Base-by-base conservation (phyloP, 306 rosid genomes). In the Quercus aquifolioides region DNA sequence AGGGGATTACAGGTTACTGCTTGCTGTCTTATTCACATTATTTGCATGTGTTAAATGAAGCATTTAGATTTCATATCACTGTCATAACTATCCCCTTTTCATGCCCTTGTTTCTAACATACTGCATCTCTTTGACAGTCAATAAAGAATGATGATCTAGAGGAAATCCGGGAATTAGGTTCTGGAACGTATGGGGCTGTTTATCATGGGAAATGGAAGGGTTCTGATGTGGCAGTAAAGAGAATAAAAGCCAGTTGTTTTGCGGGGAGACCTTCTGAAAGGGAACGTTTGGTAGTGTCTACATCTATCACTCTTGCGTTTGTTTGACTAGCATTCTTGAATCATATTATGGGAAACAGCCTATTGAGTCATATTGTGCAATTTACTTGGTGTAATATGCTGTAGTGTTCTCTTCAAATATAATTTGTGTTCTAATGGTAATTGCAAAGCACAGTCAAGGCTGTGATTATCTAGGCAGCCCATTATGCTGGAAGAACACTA, bases 121-220 rank as follows among this genome's bases (percentile, higher is more conserved):
- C 5, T 71, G 68, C 74, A 59, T 69, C 70, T 74, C 30, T 79
- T 82, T 79, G 77, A 73, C 88, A 96, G 99, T 90, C 97, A 49
- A 96, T 96, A 76, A 96, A 72, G 80, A 96, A 91, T 76, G 97
- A 90, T 74, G 99, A 96, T 90, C 85, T 96, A 77, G 99, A 93
- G 88, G 99, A 96, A 89, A 91, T 93, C 77, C 94, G 99, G 5
- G 98, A 93, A 85, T 85, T 96, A 57, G 99, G 99, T 69, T 88
- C 98, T 81, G 99, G 99, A 87, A 96, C 99, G 54, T 96, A 93
- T 69, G 99, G 99, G 57, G 80, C 99, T 81, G 99, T 96, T 84
- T 93, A 69, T 88, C 98, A 96, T 79, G 99, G 99, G 77, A 96
- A 96, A 86, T 96, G 99, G 99, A 91, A 86, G 86, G 99, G 99